Percentiles rank a stretch among this genome's conserved stretches.
Conservation (phyloP, 306 rosid species). For the Begonia fuchsioides region DNA sequence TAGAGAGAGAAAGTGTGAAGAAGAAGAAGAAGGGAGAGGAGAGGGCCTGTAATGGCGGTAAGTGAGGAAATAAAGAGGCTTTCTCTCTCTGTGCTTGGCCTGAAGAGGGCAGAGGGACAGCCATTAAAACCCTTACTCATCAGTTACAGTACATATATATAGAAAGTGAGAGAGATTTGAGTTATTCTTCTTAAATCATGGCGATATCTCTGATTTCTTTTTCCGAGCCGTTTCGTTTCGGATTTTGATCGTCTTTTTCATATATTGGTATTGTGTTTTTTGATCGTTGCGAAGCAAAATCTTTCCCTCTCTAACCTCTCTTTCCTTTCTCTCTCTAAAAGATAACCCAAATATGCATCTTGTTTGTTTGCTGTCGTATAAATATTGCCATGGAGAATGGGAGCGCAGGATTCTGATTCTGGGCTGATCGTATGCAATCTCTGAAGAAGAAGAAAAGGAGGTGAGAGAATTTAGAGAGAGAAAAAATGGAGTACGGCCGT, state of each 20-base stretch:
- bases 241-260: background rate
- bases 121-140: constrained; percentile 40
- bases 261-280: constrained; percentile 1
- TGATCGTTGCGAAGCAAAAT: constrained; percentile 1
- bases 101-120: constrained; percentile 1
- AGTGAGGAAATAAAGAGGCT: background rate
- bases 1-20: background rate
- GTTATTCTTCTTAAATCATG: constrained; percentile 38
- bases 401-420: constrained; percentile 8
- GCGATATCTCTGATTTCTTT: constrained; percentile 19
- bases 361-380: constrained; percentile 13
- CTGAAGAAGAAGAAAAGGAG: background rate
- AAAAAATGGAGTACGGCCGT: constrained; percentile 54
- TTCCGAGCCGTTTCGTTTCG: constrained; percentile 30
- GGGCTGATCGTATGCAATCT: background rate
- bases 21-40: background rate
- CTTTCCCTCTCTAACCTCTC: background rate
- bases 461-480: background rate
- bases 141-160: constrained; percentile 32
- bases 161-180: constrained; percentile 6
- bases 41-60: background rate
- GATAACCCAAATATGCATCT: constrained; percentile 12
- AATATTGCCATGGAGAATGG: constrained; percentile 10
- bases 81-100: background rate
- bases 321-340: constrained; percentile 11